Evolutionary conservation across 2,329 filamentous ascomycete species (phyloP), one percentile per base, ranked within the genome.

Genomic region (Boeremia exigua): DNA sequence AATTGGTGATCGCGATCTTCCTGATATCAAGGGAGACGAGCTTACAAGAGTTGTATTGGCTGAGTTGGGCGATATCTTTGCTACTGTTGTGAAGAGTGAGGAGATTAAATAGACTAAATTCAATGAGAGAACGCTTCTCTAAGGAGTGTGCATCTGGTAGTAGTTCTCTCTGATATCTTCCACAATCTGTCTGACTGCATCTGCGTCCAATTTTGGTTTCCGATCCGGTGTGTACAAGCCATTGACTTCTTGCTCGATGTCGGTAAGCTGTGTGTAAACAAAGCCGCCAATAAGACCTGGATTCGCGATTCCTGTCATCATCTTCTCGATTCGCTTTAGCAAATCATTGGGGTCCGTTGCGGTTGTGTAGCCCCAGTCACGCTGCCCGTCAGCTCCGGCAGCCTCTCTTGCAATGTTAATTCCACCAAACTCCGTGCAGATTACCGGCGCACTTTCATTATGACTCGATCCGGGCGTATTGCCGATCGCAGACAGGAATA

Each of bases 231-330:
- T 83, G 62, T 88, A 89, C 23, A 89, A 65, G 0, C 87, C 87
- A 61, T 90, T 89, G 32, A 85, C 84, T 66, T 89, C 87, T 64
- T 89, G 86, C 71, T 89, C 86, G 47, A 89, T 86, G 65, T 81
- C 79, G 29, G 76, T 76, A 80, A 89, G 66, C 59, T 89, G 87
- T 2, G 87, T 89, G 63, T 87, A 89, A 0, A 89, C 87, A 66
- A 89, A 82, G 0, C 85, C 85, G 62, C 84, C 86, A 39, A 83
- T 80, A 62, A 84, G 78, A 0, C 86, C 86, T 0, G 79, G 80
- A 19, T 82, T 72, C 0, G 86, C 81, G 14, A 88, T 81, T 0
- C 80, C 86, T 70, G 81, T 82, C 11, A 87, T 79, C 54, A 89
- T 76, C 44, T 79, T 82, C 66, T 86, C 82, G 34, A 88, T 79